phyloP scores from a whole-genome alignment of 2,329 filamentous ascomycete species.

The Colletotrichum sp. region DNA sequence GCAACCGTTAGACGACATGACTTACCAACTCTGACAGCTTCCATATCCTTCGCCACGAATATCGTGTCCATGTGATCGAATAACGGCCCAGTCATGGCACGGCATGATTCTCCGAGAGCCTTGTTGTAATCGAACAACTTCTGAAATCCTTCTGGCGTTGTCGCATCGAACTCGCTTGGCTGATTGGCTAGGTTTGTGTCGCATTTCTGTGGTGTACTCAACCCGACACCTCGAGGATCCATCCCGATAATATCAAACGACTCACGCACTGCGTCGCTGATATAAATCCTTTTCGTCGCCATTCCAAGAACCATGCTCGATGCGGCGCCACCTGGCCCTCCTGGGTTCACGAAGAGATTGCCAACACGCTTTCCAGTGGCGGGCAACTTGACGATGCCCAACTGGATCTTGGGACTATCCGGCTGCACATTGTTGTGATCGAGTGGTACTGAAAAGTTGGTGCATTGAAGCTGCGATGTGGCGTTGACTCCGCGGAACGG shows the following conservation, averaged over 20 bases:
- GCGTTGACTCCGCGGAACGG: neutral
- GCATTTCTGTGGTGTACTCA: constrained; percentile 4
- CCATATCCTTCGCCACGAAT: constrained; percentile 12
- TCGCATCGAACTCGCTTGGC: constrained; percentile 11
- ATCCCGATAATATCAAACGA: constrained; percentile 9
- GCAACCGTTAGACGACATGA: too few species aligned
- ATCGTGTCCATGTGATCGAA: constrained; percentile 11
- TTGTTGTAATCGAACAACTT: constrained; percentile 5
- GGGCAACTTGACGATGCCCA: constrained; percentile 5
- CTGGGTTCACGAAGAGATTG: constrained; percentile 14
- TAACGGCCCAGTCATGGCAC: neutral
- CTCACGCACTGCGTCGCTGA: neutral
- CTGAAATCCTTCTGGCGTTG: constrained; percentile 7
- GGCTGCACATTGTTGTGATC: neutral
- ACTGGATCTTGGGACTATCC: neutral
- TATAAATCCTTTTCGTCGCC: neutral
- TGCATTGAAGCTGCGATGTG: neutral
- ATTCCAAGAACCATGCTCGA: constrained; percentile 10
- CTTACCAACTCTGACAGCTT: neutral
- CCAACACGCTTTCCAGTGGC: neutral
- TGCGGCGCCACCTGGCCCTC: constrained; percentile 6
- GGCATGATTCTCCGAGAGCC: constrained; percentile 9
- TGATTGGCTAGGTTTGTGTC: neutral
- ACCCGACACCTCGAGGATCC: neutral
- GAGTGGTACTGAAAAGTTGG: constrained; percentile 9